Evolutionary conservation across 352 stramenopile genomes (phyloP), one percentile per base, ranked within the genome.

Genomic region (Globisporangium camurandrum): DNA sequence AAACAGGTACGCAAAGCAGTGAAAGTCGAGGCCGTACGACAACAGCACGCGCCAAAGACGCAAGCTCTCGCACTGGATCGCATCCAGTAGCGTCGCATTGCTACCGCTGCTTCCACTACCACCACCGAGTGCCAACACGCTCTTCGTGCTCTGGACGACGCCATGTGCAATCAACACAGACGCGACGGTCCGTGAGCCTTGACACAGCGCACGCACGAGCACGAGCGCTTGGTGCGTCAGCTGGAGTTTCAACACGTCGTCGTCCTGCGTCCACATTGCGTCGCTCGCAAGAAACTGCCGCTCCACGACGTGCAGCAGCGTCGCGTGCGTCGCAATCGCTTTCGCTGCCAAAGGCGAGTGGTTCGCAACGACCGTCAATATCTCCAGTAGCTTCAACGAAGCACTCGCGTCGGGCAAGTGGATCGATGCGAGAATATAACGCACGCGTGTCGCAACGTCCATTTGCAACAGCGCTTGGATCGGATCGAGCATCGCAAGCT

Each of bases 1-100:
- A 42, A 78, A 88, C 17, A 86, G 30, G 48, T 88, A 88, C 24
- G 65, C 64, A 24, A 88, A 81, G 20, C 76, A 84, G 54, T 84
- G 71, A 28, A 84, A 80, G 41, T 88, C 76, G 10, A 88, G 55
- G 8, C 66, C 66, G 51, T 86, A 88, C n/a, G 61, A 56, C 1
- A 88, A 62, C 0, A 84, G 68, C 46, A 84, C 58, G 19, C 74
- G 69, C 76, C 76, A 88, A 23, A 86, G 67, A 0, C 72, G 71
- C 16, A 86, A 53, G 20, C 69, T 81, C 46, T 85, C 71, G 12
- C 73, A 40, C 59, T 85, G 74, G 26, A 84, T 57, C 41, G 54
- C 46, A 22, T 27, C 40, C 53, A 75, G 66, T 26, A 77, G 19
- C 8, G 30, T 59, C 27, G n/a, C 41, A 58, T 20, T 40, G 36